These are phyloP conservation scores for Rhodotorula diobovata DNA, from an alignment of 768 basidiomycete species.

Conservation along the genomic window DNA sequence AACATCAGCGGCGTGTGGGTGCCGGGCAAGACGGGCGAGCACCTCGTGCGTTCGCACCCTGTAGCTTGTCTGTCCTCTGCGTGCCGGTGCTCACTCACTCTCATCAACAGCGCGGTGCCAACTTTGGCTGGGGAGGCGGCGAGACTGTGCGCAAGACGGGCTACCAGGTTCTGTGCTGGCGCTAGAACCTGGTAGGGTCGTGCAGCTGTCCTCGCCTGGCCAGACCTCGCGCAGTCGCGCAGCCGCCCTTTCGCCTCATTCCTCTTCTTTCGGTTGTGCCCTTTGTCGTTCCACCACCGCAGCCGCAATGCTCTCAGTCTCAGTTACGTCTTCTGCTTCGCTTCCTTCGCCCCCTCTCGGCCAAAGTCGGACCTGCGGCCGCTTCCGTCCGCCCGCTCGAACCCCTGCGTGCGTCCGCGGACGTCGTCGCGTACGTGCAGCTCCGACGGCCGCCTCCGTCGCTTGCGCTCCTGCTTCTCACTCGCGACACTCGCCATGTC, in stretches of 20 bases:
- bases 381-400: too few species aligned
- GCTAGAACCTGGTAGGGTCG: too few species aligned
- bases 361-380: too few species aligned
- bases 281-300: conserved; percentile 1
- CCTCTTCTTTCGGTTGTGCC: background rate
- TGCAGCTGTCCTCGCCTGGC: too few species aligned
- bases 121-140: conserved; percentile 49
- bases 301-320: background rate
- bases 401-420: too few species aligned
- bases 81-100: background rate
- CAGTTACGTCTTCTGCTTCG: too few species aligned
- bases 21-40: conserved; percentile 70
- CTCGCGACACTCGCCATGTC: too few species aligned
- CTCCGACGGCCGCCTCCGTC: too few species aligned
- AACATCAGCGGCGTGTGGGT: conserved; percentile 56
- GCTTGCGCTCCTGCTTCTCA: too few species aligned
- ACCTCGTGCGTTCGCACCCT: conserved; percentile 55
- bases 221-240: background rate
- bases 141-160: conserved; percentile 50
- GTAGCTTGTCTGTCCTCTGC: too few species aligned
- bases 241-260: background rate
- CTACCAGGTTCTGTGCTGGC: conserved; percentile 53
- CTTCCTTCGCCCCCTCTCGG: background rate
- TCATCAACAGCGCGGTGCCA: conserved; percentile 52
- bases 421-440: too few species aligned